These are phyloP conservation scores for Camellia oleifera DNA, from an alignment of 179 eudicot species.

Conservation along the genomic window DNA sequence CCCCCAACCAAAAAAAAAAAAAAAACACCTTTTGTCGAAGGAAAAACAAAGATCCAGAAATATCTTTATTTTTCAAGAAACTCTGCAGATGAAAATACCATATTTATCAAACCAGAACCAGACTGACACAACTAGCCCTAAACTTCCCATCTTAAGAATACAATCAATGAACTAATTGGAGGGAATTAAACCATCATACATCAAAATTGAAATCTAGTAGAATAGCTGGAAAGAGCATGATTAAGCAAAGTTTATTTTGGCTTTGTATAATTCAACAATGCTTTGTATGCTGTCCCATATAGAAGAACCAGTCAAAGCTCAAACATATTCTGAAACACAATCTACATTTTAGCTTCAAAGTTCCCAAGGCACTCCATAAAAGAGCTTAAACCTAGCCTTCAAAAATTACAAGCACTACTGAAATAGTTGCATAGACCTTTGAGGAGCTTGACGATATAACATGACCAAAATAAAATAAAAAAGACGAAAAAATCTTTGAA, in stretches of 20 bases:
- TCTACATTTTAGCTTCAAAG: not conserved
- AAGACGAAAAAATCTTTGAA: slow-evolving; percentile 2
- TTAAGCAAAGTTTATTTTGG: not conserved
- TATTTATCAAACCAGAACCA: too few species aligned
- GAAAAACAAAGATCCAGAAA: too few species aligned
- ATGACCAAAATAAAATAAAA: too few species aligned
- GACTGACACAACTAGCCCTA: not conserved
- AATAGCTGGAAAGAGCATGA: not conserved
- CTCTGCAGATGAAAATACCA: too few species aligned
- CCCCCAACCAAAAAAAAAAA: too few species aligned
- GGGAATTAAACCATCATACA: not conserved
- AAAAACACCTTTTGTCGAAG: too few species aligned
- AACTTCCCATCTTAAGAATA: not conserved
- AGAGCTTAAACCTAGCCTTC: not conserved
- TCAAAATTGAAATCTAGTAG: not conserved
- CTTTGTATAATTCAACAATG: not conserved
- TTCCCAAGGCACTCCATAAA: not conserved
- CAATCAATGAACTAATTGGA: not conserved
- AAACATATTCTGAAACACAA: not conserved
- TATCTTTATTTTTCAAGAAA: too few species aligned
- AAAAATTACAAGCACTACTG: not conserved
- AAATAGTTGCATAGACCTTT: not conserved
- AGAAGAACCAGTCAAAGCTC: not conserved
- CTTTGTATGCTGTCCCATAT: too few species aligned
- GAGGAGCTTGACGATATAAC: not conserved